Conservation (phyloP, 148 eudicot genomes). For the Heliamphora exappendiculata region DNA sequence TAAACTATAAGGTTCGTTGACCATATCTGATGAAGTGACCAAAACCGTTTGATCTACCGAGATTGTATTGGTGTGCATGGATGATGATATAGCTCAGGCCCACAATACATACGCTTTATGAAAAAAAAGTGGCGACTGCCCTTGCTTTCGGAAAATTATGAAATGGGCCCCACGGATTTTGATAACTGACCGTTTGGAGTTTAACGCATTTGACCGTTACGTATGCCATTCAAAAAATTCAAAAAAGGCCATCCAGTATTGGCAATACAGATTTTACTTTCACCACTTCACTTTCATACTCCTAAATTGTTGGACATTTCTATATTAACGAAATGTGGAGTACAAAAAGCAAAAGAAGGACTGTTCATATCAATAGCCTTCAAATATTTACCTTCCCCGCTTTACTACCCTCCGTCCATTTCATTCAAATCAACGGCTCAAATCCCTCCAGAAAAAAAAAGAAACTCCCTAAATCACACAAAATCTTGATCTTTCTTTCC, state of each 20-base stretch:
- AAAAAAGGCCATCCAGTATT: neutral
- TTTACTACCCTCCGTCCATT: slow-evolving; percentile 30
- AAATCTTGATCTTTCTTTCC: slow-evolving; percentile 20
- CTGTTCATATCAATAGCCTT: slow-evolving; percentile 2
- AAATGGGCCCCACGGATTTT: neutral
- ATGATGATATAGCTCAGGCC: neutral
- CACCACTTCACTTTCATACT: neutral
- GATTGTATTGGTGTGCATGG: neutral
- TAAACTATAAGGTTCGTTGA: neutral
- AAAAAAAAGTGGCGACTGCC: neutral
- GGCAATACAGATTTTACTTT: slow-evolving; percentile 11
- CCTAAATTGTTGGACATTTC: neutral
- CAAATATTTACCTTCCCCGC: slow-evolving; percentile 8
- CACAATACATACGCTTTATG: neutral
- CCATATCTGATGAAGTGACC: neutral
- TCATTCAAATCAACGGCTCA: slow-evolving; percentile 30
- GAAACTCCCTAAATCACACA: slow-evolving; percentile 7
- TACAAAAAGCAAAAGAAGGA: neutral
- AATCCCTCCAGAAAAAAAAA: slow-evolving; percentile 11
- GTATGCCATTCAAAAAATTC: slow-evolving; percentile 20
- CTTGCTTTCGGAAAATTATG: neutral
- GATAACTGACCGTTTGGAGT: slow-evolving; percentile 13
- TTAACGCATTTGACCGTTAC: slow-evolving; percentile 46
- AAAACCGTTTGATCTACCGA: neutral
- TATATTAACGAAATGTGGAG: neutral